phyloP scores from a whole-genome alignment of 1,284 basidiomycete genomes.

The Erythrobasidium hasegawianum region DNA sequence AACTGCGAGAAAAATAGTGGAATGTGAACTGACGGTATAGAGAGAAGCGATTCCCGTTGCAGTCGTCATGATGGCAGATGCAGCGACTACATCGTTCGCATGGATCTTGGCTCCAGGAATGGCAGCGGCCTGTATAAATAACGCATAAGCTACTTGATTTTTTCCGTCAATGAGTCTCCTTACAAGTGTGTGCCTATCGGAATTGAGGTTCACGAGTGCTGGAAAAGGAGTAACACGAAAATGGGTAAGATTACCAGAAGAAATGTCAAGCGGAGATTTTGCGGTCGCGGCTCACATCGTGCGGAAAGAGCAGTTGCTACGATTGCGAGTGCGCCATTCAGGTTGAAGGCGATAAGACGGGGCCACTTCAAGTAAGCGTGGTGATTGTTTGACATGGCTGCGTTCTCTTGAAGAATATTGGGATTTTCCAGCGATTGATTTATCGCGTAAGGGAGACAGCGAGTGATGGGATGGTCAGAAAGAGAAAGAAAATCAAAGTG shows the following conservation, averaged over 20 bases:
- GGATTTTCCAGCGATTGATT: no score
- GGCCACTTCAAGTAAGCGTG: slow-evolving; percentile 25
- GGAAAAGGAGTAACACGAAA: not conserved
- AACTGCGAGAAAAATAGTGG: no score
- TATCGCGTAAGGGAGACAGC: no score
- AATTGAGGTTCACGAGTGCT: slow-evolving; percentile 5
- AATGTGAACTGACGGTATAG: slow-evolving; percentile 3
- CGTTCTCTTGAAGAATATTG: not conserved
- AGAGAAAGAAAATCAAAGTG: no score
- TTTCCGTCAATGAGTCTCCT: no score
- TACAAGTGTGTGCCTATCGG: not conserved
- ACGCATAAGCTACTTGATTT: no score
- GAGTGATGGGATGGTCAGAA: no score
- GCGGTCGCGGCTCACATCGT: not conserved
- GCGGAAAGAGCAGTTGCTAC: not conserved
- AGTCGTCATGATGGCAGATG: slow-evolving; percentile 6
- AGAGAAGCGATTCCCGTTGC: slow-evolving; percentile 3
- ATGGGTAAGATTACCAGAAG: no score
- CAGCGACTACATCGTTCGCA: slow-evolving; percentile 8
- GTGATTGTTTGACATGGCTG: slow-evolving; percentile 6
- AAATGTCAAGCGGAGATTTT: no score
- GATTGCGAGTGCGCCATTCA: slow-evolving; percentile 5
- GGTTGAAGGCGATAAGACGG: slow-evolving; percentile 12
- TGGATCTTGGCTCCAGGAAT: slow-evolving; percentile 8
- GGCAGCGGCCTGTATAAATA: not conserved